Evolutionary conservation across 805 yeast genomes (phyloP).

Genomic region (Pichia paraexigua): DNA sequence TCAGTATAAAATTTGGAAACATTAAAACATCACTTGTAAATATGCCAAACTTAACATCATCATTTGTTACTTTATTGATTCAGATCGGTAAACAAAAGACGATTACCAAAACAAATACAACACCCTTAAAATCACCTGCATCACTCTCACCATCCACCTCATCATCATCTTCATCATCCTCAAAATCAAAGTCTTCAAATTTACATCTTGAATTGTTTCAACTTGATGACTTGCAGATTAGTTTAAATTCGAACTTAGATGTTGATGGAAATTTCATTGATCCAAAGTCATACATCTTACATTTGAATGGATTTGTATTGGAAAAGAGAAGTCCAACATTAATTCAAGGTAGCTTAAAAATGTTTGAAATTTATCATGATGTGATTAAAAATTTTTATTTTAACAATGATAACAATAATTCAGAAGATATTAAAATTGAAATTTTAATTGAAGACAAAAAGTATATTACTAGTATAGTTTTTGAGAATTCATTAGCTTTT

Average conservation of each 20-base stretch:
- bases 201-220: conserved; percentile 32
- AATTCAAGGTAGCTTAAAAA: conserved; percentile 41
- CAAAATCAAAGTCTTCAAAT: conserved; percentile 11
- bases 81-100: conserved; percentile 19
- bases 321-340: conserved; percentile 36
- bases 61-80: conserved; percentile 33
- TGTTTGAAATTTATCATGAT: conserved; percentile 22
- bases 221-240: conserved; percentile 31
- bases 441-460: conserved; percentile 23
- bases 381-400: conserved; percentile 22
- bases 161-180: conserved; percentile 6
- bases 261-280: conserved; percentile 35
- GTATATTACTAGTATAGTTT: conserved; percentile 31
- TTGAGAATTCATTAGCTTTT: conserved; percentile 35
- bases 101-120: neutral
- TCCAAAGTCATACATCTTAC: conserved; percentile 24
- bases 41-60: conserved; percentile 30
- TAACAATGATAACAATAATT: conserved; percentile 17
- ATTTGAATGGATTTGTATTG: conserved; percentile 28
- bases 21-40: conserved; percentile 40
- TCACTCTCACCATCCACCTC: neutral
- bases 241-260: conserved; percentile 40
- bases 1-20: conserved; percentile 33
- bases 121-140: neutral
- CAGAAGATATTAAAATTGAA: conserved; percentile 50